phyloP scores from a whole-genome alignment of 106 monocot genomes.

The Platanthera zijinensis region DNA sequence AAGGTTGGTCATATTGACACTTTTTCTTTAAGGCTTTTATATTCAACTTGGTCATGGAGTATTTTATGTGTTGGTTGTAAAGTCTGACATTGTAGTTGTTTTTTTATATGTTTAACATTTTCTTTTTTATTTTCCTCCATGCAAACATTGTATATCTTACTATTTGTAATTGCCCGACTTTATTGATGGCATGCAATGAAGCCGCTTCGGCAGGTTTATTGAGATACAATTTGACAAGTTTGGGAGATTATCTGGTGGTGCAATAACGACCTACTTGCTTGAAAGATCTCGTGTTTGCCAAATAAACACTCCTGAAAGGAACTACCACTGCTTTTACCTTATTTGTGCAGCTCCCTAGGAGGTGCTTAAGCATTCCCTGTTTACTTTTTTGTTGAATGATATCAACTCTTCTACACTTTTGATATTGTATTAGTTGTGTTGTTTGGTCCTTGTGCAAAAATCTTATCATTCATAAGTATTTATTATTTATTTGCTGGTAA shows the following conservation, averaged over 20 bases:
- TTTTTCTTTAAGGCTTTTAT: background rate
- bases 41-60: background rate
- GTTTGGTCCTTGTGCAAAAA: no score
- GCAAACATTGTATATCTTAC: background rate
- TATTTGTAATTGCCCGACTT: background rate
- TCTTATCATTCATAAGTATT: background rate
- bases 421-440: no score
- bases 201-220: constrained; percentile 69
- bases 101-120: background rate
- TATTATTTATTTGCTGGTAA: constrained; percentile 27
- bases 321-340: no score
- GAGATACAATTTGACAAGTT: constrained; percentile 66
- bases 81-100: background rate
- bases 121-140: background rate
- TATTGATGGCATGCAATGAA: no score
- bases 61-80: background rate
- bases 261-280: constrained; percentile 57
- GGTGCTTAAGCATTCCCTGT: no score
- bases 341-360: no score
- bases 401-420: no score
- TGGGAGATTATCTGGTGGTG: constrained; percentile 56
- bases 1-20: constrained; percentile 24
- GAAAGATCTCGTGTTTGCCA: constrained; percentile 62
- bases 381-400: no score
- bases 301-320: constrained; percentile 51